Evolutionary conservation across 768 basidiomycete species (phyloP), one percentile per base, ranked within the genome.

Genomic region (Pulveroboletus sp.): DNA sequence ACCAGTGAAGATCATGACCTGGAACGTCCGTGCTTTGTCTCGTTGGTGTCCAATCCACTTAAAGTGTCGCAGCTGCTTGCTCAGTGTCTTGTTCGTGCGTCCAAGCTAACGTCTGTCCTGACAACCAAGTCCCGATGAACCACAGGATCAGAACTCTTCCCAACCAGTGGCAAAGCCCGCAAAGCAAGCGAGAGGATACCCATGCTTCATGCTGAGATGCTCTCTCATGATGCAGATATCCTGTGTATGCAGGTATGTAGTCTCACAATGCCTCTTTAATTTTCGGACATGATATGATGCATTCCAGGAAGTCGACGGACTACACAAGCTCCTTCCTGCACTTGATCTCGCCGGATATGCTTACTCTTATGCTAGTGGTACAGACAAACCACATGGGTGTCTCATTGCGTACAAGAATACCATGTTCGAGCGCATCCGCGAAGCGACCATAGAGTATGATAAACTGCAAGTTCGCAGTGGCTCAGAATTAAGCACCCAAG

Each of bases 301-400:
- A 43, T 24, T 19, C 23, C 62, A 97, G 91, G 94, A 97, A 75
- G 91, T 93, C 8, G 94, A 95, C 60, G 75, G 84, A 33, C 71
- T 93, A 21, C 82, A 86, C 31, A 85, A 81, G 56, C 72, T 94
- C 17, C 66, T 85, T 19, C 88, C 89, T 1, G 70, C 74, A 19
- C 75, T 95, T 7, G 75, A 85, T 38, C 63, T 71, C 27, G 81
- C 81, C 12, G 80, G 81, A 10, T 94, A 93, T 64, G 66, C 71
- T 9, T 68, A 80, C 61, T 76, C 80, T 42, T 86, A 82, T 65
- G 83, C 81, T 7, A 73, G 79, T 31, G 93, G 90, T 10, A 82
- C 77, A 17, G 69, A 70, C 7, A 97, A 97, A 69, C 79, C 77
- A 39, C 94, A 97, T 54, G 94, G 94, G 2, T 88, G 89, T 63